Evolutionary conservation across 1,139 yeast genomes (phyloP).

Genomic region (Zygosaccharomyces pseudobailii): DNA sequence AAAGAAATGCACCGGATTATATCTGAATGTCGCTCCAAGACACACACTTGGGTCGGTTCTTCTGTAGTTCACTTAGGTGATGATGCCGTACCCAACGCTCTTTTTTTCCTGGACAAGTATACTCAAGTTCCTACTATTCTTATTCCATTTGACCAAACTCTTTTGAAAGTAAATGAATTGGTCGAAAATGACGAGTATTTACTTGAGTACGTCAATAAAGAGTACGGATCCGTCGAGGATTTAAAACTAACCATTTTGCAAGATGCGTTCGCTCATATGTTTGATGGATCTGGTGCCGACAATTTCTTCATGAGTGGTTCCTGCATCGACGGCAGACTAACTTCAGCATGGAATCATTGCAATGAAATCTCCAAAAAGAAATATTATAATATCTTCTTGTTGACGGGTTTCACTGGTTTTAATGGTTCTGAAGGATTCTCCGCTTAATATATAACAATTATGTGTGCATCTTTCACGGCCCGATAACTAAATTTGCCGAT

Average conservation of each 20-base stretch:
- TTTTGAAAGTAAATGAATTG: constrained; percentile 47
- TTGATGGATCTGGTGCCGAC: constrained; percentile 75
- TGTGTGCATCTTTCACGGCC: neutral
- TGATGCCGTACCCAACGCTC: constrained; percentile 72
- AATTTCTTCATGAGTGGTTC: constrained; percentile 75
- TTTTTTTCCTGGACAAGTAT: constrained; percentile 69
- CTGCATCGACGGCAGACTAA: constrained; percentile 72
- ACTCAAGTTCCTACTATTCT: constrained; percentile 69
- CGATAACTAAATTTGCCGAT: neutral
- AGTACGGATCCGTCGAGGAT: constrained; percentile 50
- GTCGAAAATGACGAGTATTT: constrained; percentile 47
- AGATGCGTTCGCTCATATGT: constrained; percentile 70
- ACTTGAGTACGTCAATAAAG: constrained; percentile 46
- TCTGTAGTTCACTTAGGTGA: constrained; percentile 74
- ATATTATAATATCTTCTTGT: constrained; percentile 56
- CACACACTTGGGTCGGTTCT: constrained; percentile 70
- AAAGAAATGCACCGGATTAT: constrained; percentile 65
- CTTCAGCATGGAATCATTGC: constrained; percentile 79
- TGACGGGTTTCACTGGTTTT: constrained; percentile 73
- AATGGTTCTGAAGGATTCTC: constrained; percentile 58
- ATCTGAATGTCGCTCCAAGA: constrained; percentile 53
- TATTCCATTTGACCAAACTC: constrained; percentile 59
- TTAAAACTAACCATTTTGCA: constrained; percentile 50
- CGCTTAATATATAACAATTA: constrained; percentile 3
- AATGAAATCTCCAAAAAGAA: constrained; percentile 59